Base-by-base conservation (phyloP, 306 rosid genomes). In the Cotoneaster glaucophyllus region DNA sequence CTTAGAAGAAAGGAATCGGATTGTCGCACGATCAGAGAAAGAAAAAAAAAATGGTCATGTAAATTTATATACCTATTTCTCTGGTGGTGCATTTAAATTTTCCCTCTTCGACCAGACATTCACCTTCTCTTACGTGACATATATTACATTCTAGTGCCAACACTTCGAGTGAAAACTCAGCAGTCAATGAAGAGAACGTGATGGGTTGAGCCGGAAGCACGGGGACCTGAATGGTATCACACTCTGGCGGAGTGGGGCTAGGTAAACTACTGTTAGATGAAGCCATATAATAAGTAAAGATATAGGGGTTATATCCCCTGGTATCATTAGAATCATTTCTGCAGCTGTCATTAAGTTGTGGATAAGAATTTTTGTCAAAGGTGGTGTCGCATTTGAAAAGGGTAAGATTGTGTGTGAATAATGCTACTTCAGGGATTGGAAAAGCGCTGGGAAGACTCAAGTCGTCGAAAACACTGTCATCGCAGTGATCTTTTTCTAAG, bases 181-280 rank as follows among this genome's bases (percentile, higher is more conserved):
- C 2, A 1, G 6, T 11, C 77, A 41, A 73, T 15, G 19, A 0
- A 2, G 4, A 0, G 3, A 17, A n/a, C 6, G 0, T 18, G 0
- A 0, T 0, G 26, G 57, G 8, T 2, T 5, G 19, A 4, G 6
- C 0, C 3, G 7, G 13, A 39, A 0, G 3, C 0, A 0, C 0
- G 3, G 67, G 76, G 29, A 72, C 17, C 11, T 22, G 67, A 24
- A 28, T 4, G 39, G 17, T 17, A 2, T 11, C 17, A 24, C 76
- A 72, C 2, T 5, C 5, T n/a, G 53, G 3, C 9, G 39, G 58
- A 0, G 41, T 0, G 0, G 1, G 76, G 41, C 2, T 57, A 2
- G 18, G 21, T 57, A 34, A 34, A 34, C 37, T 34, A 34, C 37
- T 5, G 37, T 34, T 34, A 34, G 37, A 34, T 34, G 37, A 2